A percentile compares a stretch with the other conserved stretches of the same genome.
These are phyloP conservation scores for Talaromyces atroroseus DNA, from an alignment of 2,329 filamentous ascomycete species.

Conservation along the genomic window DNA sequence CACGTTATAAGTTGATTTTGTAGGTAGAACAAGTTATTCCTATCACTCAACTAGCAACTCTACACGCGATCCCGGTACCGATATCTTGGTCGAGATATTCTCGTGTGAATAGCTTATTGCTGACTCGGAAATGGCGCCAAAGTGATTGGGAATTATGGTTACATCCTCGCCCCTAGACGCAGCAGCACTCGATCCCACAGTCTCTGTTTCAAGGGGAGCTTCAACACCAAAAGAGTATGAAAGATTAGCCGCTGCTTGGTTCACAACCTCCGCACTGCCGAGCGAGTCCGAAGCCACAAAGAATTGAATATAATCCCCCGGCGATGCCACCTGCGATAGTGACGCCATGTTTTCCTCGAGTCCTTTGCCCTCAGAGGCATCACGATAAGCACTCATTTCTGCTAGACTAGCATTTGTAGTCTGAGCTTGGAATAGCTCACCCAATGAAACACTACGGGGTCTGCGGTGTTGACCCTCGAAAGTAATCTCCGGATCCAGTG, in stretches of 20 bases:
- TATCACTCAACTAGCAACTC: conserved; percentile 12
- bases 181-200: neutral
- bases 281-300: conserved; percentile 31
- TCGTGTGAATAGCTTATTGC: conserved; percentile 26
- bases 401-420: neutral
- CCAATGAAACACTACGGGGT: neutral
- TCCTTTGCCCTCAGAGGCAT: conserved; percentile 16
- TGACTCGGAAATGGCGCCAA: conserved; percentile 38
- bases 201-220: conserved; percentile 21
- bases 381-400: conserved; percentile 8
- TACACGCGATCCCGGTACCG: conserved; percentile 30
- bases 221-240: conserved; percentile 30
- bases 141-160: conserved; percentile 24
- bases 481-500: conserved; percentile 35
- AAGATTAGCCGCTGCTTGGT: conserved; percentile 7
- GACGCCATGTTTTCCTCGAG: conserved; percentile 30
- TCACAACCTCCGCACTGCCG: neutral
- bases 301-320: conserved; percentile 38
- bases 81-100: conserved; percentile 25
- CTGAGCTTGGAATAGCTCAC: neutral
- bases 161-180: conserved; percentile 17
- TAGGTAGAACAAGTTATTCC: neutral
- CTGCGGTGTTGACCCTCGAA: conserved; percentile 20
- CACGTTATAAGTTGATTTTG: too few relatives aligned
- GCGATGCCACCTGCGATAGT: conserved; percentile 34